Evolutionary conservation across 1,139 yeast genomes (phyloP).

Genomic region (Yamadazyma triangularis): DNA sequence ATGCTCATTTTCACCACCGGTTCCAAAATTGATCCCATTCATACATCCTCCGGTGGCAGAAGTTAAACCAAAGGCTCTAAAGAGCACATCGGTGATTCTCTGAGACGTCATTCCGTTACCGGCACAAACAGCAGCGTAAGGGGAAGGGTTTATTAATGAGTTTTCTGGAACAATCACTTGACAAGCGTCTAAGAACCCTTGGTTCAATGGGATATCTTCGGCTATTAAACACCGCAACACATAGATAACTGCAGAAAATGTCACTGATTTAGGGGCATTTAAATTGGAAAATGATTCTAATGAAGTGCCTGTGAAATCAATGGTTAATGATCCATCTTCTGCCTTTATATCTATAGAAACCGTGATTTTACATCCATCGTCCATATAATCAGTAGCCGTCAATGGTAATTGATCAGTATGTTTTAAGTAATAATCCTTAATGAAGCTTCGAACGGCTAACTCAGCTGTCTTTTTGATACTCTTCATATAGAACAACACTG

Average conservation of each 20-base stretch:
- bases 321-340: constrained; percentile 43
- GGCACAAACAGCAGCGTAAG: constrained; percentile 43
- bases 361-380: constrained; percentile 55
- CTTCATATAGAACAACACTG: constrained; percentile 35
- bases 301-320: constrained; percentile 55
- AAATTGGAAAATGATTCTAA: constrained; percentile 36
- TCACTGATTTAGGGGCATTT: constrained; percentile 41
- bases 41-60: constrained; percentile 37
- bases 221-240: constrained; percentile 40
- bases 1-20: constrained; percentile 31
- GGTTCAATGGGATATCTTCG: constrained; percentile 42
- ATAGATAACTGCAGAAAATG: constrained; percentile 39
- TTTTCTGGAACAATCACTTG: constrained; percentile 34
- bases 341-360: constrained; percentile 41
- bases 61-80: constrained; percentile 38
- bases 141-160: constrained; percentile 35
- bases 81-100: constrained; percentile 27
- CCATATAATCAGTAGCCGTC: constrained; percentile 50
- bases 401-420: constrained; percentile 29
- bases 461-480: constrained; percentile 42
- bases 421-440: constrained; percentile 28
- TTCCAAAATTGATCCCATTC: constrained; percentile 43
- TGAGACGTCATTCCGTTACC: constrained; percentile 49
- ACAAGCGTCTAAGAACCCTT: constrained; percentile 42
- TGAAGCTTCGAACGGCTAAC: constrained; percentile 35